Percentiles rank a stretch among this genome's conserved stretches.
phyloP scores from a whole-genome alignment of 2,329 filamentous ascomycete species.

The Cercospora zeina region DNA sequence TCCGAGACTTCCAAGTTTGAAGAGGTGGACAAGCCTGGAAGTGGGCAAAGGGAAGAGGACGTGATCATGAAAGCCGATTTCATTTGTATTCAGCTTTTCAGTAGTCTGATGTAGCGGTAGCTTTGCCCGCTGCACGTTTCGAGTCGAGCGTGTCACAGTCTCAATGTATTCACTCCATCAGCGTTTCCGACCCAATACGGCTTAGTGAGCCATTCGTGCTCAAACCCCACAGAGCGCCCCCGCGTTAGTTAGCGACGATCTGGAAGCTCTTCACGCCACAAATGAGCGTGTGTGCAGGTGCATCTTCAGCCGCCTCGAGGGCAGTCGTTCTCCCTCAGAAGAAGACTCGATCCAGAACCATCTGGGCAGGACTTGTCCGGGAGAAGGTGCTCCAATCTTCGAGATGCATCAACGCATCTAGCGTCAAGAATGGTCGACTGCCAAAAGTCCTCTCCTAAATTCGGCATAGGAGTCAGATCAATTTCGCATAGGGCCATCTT shows the following conservation, averaged over 20 bases:
- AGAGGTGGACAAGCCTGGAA: not conserved
- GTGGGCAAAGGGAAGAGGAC: not conserved
- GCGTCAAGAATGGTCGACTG: not conserved
- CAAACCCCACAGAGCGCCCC: not conserved
- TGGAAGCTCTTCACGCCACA: not conserved
- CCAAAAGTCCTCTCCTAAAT: not conserved
- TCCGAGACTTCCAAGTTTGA: not conserved
- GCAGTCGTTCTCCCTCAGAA: not conserved
- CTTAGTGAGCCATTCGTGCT: not conserved
- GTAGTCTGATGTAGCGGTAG: not conserved
- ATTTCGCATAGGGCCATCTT: not conserved
- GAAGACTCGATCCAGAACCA: not conserved
- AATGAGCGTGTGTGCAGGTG: not conserved
- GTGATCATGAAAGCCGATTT: too few relatives aligned
- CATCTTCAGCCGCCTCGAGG: not conserved
- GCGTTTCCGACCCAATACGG: not conserved
- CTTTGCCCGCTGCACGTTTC: not conserved
- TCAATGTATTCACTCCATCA: not conserved
- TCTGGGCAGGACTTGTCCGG: not conserved
- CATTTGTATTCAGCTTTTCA: not conserved
- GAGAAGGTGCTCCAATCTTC: slow-evolving; percentile 3
- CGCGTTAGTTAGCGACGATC: not conserved
- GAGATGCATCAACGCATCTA: not conserved
- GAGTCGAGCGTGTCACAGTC: not conserved
- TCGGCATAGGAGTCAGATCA: not conserved